Evolutionary conservation across 148 eudicot species (phyloP), one percentile per base, ranked within the genome.

Genomic region (Camellia granthamiana): DNA sequence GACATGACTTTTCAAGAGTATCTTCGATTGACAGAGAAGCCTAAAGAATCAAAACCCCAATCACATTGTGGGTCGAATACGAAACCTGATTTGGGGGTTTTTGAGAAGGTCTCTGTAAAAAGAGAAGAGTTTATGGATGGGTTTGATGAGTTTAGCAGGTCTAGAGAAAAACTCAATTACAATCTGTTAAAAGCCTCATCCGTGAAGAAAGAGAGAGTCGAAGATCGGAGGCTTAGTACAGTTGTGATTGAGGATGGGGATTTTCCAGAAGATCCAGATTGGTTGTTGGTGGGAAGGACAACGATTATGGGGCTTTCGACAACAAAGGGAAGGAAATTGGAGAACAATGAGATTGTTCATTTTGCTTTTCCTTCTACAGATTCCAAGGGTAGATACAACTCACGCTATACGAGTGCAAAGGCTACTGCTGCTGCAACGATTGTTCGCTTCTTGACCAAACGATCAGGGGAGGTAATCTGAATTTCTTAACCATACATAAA

Each of bases 361-460:
- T 84, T 91, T 69, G 60, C 83, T 69, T 89, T 89, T 75, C 91
- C 91, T 10, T 21, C 47, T 64, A 30, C 46, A 1, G 72, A 71
- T 12, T 42, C 65, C 23, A 84, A 52, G 67, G 58, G 72, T 56
- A 77, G 58, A 62, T 6, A 19, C 16, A 59, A 77, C 77, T 75
- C 77, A 42, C 80, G 59, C 49, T 82, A 54, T 63, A 52, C 38
- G 70, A 85, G 80, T 74, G 58, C 87, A 58, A 85, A 60, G 70
- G 87, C 84, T 67, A 84, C 84, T 68, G 66, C 76, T 46, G 87
- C 79, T 61, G 82, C 90, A 1, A 81, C 78, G 12, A 91, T 91
- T 58, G 89, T 90, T 82, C 87, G 93, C 15, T 90, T 90, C 47
- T 87, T 90, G 2, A 88, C 93, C 21, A 91, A 87, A 60, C 87